Conservation (phyloP, 345 rosid species). For the Mangifera indica region DNA sequence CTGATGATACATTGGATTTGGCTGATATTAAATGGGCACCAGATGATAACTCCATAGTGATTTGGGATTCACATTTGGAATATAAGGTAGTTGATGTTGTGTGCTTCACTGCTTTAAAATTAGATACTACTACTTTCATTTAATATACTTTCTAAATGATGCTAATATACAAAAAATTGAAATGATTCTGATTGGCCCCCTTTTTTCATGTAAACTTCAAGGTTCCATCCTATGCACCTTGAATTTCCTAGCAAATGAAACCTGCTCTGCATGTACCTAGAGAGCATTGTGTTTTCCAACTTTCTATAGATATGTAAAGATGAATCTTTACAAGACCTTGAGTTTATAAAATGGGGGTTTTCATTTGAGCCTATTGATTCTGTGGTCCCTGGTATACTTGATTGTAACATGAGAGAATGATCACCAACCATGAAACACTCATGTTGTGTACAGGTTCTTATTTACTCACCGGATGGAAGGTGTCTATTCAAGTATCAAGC, state of each 20-base stretch:
- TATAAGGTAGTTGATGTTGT: conserved; percentile 52
- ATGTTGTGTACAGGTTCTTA: conserved; percentile 60
- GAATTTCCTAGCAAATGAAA: conserved; percentile 4
- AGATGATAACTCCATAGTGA: conserved; percentile 79
- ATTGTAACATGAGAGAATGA: neutral
- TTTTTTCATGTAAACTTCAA: neutral
- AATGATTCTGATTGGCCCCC: neutral
- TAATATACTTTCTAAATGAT: neutral
- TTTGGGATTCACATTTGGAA: conserved; percentile 90
- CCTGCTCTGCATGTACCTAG: neutral
- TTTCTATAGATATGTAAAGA: neutral
- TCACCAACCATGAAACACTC: neutral
- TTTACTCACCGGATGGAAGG: no score
- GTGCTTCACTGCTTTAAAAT: neutral
- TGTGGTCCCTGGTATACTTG: neutral
- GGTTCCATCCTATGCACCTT: neutral
- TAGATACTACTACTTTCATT: neutral
- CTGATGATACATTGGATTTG: conserved; percentile 82
- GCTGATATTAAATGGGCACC: conserved; percentile 97
- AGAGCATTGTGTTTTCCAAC: neutral
- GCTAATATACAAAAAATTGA: neutral
- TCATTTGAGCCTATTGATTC: neutral
- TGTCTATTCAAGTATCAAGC: no score
- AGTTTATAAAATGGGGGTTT: neutral
- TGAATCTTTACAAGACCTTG: neutral